Evolutionary conservation across 176 grass and related monocot genomes (phyloP).

Genomic region (Paspalum vaginatum): DNA sequence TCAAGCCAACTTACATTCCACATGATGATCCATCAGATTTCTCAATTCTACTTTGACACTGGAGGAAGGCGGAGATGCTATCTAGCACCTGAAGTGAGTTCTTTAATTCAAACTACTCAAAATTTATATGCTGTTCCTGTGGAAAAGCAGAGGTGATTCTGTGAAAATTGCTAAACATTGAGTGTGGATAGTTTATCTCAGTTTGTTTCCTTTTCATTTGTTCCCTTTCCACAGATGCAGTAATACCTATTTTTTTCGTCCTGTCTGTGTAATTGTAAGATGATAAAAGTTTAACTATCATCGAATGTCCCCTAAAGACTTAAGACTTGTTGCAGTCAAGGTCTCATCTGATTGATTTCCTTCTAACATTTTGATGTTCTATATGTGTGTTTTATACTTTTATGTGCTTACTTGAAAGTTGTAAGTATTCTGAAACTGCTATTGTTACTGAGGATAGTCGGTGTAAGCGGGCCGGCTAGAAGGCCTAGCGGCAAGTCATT

Average conservation of each 20-base stretch:
- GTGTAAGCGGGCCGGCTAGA: no score
- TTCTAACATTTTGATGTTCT: background rate
- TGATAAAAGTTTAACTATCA: constrained; percentile 7
- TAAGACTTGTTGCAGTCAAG: background rate
- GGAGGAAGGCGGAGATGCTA: constrained; percentile 94
- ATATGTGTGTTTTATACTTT: no score
- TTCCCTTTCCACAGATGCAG: background rate
- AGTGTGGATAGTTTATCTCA: background rate
- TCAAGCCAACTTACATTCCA: constrained; percentile 96
- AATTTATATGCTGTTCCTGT: constrained; percentile 10
- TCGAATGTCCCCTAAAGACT: background rate
- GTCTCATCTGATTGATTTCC: constrained; percentile 20
- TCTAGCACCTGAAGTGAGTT: constrained; percentile 88
- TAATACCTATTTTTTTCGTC: background rate
- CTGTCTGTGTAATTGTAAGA: background rate
- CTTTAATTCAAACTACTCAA: constrained; percentile 26
- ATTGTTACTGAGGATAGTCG: constrained; percentile 8
- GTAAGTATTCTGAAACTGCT: background rate
- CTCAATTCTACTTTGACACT: constrained; percentile 95
- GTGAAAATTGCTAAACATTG: background rate
- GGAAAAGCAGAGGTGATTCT: background rate
- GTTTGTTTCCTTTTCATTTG: background rate
- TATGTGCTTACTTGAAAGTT: background rate
- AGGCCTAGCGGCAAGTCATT: no score
- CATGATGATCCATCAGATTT: constrained; percentile 95